Evolutionary conservation across 2,329 filamentous ascomycete species (phyloP), one percentile per base, ranked within the genome.

Genomic region (Pleomassaria siparia): DNA sequence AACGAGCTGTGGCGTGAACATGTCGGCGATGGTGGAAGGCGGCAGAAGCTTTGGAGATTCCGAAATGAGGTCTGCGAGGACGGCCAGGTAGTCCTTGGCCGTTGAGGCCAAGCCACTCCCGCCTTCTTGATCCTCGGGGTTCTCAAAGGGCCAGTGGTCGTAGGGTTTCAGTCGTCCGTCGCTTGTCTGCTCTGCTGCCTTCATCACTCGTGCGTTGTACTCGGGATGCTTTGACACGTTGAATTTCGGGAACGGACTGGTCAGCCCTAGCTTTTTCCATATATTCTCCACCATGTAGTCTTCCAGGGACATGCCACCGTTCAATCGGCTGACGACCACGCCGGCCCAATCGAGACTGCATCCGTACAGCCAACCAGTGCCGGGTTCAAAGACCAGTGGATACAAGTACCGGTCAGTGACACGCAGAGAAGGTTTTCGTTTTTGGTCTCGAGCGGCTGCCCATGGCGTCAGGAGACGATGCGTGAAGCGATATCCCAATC

Each of bases 301-400:
- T 47, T 73, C 72, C 12, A 79, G 64, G 2, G 50, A 51, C 8
- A 62, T 53, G 3, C 47, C 39, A 10, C 71, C 70, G 0, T 71
- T 74, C 4, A 76, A 43, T 5, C 58, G 58, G 48, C 76, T 72
- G 8, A 80, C 62, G 1, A 74, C 64, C 6, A 73, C 52, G 8
- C 75, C 76, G 2, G 75, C 74, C 76, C 77, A 80, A 62, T 81
- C 77, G 21, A 74, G 47, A 1, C 69, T 68, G 3, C 67, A 59
- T 13, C 79, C 76, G 51, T 82, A 82, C 16, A 61, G 65, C 78
- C 78, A 82, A 6, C 73, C 71, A 5, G 73, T 67, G 2, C 78
- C 79, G 0, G 62, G 43, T 24, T 69, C 59, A 25, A 51, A 64
- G 13, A 41, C 20, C 3, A 60, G 54, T 11, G 66, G 63, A 13